phyloP scores from a whole-genome alignment of 257 asterid genomes.

The Linaria vulgaris region DNA sequence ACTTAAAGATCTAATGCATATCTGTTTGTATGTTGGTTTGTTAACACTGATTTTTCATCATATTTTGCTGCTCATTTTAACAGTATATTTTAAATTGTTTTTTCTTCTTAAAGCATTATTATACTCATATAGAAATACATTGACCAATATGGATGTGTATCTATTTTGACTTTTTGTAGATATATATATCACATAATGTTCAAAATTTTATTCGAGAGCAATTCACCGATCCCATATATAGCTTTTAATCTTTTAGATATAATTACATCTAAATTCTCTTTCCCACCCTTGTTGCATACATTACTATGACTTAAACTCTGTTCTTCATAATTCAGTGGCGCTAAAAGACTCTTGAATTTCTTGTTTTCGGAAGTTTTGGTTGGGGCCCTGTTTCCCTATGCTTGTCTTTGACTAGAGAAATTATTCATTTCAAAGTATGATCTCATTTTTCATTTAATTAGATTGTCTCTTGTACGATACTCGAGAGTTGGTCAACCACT shows the following conservation, averaged over 20 bases:
- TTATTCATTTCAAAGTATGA: constrained; percentile 4
- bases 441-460: neutral
- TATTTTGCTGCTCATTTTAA: neutral
- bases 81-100: neutral
- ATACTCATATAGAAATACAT: neutral
- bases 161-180: no score
- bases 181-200: no score
- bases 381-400: neutral
- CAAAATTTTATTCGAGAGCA: no score
- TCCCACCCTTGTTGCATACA: neutral
- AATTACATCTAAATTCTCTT: neutral
- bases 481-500: constrained; percentile 3
- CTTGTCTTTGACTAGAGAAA: neutral
- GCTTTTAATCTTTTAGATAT: neutral
- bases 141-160: no score
- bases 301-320: neutral
- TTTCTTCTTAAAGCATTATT: constrained; percentile 1
- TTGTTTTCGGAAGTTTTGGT: neutral
- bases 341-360: neutral
- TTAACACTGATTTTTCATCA: constrained; percentile 3
- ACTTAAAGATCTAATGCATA: neutral
- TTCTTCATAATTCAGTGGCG: neutral
- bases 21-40: neutral
- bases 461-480: constrained; percentile 12
- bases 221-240: no score